Evolutionary conservation across 2,329 filamentous ascomycete genomes (phyloP).

Genomic region (Aspergillaceae sp.): DNA sequence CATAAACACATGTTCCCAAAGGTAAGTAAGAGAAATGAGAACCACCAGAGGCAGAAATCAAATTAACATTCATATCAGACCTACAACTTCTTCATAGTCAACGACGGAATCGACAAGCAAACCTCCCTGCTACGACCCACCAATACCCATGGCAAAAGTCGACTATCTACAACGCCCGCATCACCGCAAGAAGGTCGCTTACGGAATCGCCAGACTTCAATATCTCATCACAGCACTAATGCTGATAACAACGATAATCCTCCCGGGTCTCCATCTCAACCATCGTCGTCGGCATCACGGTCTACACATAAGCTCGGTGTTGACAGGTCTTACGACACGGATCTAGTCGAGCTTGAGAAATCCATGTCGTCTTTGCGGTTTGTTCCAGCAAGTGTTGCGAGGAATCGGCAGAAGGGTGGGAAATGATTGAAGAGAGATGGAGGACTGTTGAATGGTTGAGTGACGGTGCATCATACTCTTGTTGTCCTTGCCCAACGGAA

Average conservation of each 20-base stretch:
- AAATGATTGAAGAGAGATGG: constrained; percentile 3
- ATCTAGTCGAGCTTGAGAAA: constrained; percentile 31
- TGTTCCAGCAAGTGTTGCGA: constrained; percentile 35
- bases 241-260: background rate
- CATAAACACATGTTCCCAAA: constrained; percentile 90
- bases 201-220: constrained; percentile 22
- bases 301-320: too few relatives aligned
- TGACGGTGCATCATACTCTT: too few relatives aligned
- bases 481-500: too few relatives aligned
- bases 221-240: constrained; percentile 1
- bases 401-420: constrained; percentile 16
- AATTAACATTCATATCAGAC: constrained; percentile 36
- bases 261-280: background rate
- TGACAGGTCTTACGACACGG: constrained; percentile 15
- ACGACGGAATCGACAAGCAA: constrained; percentile 79
- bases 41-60: too few relatives aligned
- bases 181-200: constrained; percentile 27
- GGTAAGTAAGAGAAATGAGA: constrained; percentile 20
- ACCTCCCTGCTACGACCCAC: constrained; percentile 60
- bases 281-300: background rate
- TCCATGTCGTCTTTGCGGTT: constrained; percentile 40
- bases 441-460: constrained; percentile 4
- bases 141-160: constrained; percentile 24
- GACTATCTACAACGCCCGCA: constrained; percentile 23
- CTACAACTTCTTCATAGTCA: constrained; percentile 81